These are phyloP conservation scores for Sapria himalayana DNA, from an alignment of 345 rosid genomes.

Conservation along the genomic window DNA sequence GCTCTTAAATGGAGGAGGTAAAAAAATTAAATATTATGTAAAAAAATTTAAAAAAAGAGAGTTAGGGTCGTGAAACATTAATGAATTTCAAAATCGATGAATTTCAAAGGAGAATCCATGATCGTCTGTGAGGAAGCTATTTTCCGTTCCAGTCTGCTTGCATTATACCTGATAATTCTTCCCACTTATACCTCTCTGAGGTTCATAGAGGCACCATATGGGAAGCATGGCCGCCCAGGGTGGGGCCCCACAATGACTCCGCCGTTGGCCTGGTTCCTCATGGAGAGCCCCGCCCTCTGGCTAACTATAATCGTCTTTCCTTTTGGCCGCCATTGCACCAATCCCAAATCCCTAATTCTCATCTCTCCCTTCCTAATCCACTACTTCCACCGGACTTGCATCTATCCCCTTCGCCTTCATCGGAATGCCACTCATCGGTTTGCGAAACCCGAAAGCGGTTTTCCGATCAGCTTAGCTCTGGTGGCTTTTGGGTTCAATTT, in stretches of 20 bases:
- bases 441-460: constrained; percentile 8
- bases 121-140: constrained; percentile 26
- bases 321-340: constrained; percentile 29
- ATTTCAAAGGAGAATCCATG: too few relatives aligned
- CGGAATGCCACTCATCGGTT: constrained; percentile 4
- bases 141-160: constrained; percentile 28
- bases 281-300: constrained; percentile 83
- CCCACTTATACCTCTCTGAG: constrained; percentile 43
- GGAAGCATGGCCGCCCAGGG: constrained; percentile 75
- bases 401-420: constrained; percentile 59
- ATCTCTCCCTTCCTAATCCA: constrained; percentile 52
- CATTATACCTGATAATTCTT: constrained; percentile 36
- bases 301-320: constrained; percentile 55
- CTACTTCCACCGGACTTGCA: constrained; percentile 53
- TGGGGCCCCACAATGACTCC: constrained; percentile 77
- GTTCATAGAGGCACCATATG: constrained; percentile 78
- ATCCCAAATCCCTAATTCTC: constrained; percentile 39
- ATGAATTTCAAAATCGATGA: too few relatives aligned
- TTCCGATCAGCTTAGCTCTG: constrained; percentile 35
- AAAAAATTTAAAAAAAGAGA: too few relatives aligned
- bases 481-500: constrained; percentile 51
- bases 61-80: too few relatives aligned
- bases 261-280: constrained; percentile 73
- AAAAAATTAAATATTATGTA: too few relatives aligned
- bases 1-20: too few relatives aligned